Evolutionary conservation across 1,284 basidiomycete genomes (phyloP).

Genomic region (Cronartium ribicola): DNA sequence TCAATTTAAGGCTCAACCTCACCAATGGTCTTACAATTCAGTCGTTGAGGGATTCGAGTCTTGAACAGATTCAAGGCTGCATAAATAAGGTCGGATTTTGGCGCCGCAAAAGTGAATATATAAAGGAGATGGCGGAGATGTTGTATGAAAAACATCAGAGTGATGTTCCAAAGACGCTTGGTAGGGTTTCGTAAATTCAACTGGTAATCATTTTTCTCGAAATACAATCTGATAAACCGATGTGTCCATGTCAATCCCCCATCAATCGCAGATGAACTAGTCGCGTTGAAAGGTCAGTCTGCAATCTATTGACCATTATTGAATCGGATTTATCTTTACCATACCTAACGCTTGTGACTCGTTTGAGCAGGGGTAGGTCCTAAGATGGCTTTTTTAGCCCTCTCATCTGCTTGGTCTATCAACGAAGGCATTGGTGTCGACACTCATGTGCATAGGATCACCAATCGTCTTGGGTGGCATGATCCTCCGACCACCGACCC

Average conservation of each 20-base stretch:
- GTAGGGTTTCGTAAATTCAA: neutral
- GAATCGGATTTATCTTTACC: constrained; percentile 44
- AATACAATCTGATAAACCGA: constrained; percentile 74
- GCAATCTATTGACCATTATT: constrained; percentile 28
- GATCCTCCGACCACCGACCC: constrained; percentile 73
- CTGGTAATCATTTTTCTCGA: constrained; percentile 59
- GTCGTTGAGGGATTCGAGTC: constrained; percentile 65
- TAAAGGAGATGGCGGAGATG: constrained; percentile 31
- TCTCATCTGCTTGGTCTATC: constrained; percentile 77
- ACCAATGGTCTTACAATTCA: constrained; percentile 72
- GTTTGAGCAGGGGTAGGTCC: constrained; percentile 51
- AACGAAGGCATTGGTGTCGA: constrained; percentile 96
- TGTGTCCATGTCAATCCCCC: constrained; percentile 24
- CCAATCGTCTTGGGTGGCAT: constrained; percentile 89
- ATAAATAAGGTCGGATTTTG: constrained; percentile 92
- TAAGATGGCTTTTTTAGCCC: constrained; percentile 55
- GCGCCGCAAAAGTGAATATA: constrained; percentile 69
- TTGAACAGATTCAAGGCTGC: constrained; percentile 63
- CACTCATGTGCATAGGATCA: constrained; percentile 90
- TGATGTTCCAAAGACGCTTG: constrained; percentile 41
- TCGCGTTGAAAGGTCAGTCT: constrained; percentile 22
- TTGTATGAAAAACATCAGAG: constrained; percentile 6
- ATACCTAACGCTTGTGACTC: constrained; percentile 36
- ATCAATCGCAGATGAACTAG: constrained; percentile 18
- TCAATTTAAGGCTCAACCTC: constrained; percentile 67